Percentiles rank a stretch among this genome's conserved stretches.
phyloP scores from a whole-genome alignment of 371 early-diverging fungal genomes.

The Umbelopsis sp. region DNA sequence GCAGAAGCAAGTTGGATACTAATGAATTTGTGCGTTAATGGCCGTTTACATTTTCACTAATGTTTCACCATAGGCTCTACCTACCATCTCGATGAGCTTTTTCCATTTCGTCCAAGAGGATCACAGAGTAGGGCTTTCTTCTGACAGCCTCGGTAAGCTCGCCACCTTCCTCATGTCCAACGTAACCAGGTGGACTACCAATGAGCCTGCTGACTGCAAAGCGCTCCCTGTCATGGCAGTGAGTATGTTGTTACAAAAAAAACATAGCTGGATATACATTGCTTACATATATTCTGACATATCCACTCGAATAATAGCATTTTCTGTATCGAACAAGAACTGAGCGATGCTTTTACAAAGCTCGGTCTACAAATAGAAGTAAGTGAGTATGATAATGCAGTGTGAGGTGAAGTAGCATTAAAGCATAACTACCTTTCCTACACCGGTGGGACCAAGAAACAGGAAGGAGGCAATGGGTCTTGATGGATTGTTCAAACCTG shows the following conservation, averaged over 20 bases:
- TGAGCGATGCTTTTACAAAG: conserved; percentile 88
- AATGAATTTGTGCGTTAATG: conserved; percentile 19
- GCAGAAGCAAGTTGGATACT: conserved; percentile 77
- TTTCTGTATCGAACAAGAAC: conserved; percentile 89
- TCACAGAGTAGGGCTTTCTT: conserved; percentile 88
- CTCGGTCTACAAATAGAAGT: conserved; percentile 62
- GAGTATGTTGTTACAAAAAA: neutral
- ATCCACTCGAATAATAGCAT: conserved; percentile 87
- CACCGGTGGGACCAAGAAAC: conserved; percentile 94
- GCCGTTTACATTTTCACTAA: too few relatives aligned
- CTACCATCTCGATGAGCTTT: conserved; percentile 80
- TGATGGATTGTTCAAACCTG: conserved; percentile 70
- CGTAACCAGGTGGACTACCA: conserved; percentile 91
- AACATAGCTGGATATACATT: conserved; percentile 22
- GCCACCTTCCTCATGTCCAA: conserved; percentile 88
- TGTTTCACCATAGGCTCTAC: neutral
- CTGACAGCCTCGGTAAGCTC: conserved; percentile 90
- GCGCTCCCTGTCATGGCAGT: conserved; percentile 34
- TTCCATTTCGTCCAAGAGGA: conserved; percentile 94
- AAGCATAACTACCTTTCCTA: conserved; percentile 59
- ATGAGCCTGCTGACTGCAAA: conserved; percentile 78
- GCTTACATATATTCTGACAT: conserved; percentile 92
- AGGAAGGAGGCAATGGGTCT: conserved; percentile 90
- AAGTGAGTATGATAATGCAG: neutral
- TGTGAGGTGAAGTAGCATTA: too few relatives aligned